phyloP scores from a whole-genome alignment of 2,329 filamentous ascomycete genomes.

The Pseudogymnoascus sp. region DNA sequence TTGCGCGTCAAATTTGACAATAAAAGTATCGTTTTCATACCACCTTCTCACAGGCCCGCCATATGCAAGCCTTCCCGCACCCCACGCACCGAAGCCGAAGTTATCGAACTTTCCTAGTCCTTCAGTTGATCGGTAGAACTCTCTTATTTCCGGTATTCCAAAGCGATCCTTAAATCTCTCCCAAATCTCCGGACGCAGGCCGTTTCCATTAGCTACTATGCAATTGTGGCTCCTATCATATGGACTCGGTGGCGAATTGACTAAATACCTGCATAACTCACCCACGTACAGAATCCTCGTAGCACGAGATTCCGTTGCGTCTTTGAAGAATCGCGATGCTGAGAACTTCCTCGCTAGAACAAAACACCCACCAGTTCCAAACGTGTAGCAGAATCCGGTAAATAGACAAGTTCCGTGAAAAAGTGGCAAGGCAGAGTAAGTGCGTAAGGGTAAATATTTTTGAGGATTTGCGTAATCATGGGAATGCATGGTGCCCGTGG shows the following conservation, averaged over 20 bases:
- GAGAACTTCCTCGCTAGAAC: constrained; percentile 39
- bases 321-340: constrained; percentile 37
- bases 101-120: constrained; percentile 39
- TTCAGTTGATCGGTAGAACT: constrained; percentile 41
- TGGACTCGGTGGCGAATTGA: constrained; percentile 35
- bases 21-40: constrained; percentile 34
- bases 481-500: constrained; percentile 30
- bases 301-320: constrained; percentile 34
- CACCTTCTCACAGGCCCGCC: constrained; percentile 32
- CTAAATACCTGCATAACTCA: constrained; percentile 40
- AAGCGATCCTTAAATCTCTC: constrained; percentile 37
- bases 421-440: constrained; percentile 38
- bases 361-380: constrained; percentile 34
- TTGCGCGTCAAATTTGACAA: constrained; percentile 33
- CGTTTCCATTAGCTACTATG: constrained; percentile 39
- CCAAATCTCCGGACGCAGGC: constrained; percentile 40
- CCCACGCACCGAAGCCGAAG: constrained; percentile 32
- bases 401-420: constrained; percentile 43
- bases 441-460: constrained; percentile 37
- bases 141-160: constrained; percentile 36
- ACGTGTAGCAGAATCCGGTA: constrained; percentile 33
- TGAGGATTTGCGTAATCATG: constrained; percentile 30
- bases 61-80: constrained; percentile 37
- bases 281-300: constrained; percentile 40
- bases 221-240: constrained; percentile 37